phyloP scores from a whole-genome alignment of 2,329 filamentous ascomycete genomes.

The Arthrobotrys pseudoclavata region DNA sequence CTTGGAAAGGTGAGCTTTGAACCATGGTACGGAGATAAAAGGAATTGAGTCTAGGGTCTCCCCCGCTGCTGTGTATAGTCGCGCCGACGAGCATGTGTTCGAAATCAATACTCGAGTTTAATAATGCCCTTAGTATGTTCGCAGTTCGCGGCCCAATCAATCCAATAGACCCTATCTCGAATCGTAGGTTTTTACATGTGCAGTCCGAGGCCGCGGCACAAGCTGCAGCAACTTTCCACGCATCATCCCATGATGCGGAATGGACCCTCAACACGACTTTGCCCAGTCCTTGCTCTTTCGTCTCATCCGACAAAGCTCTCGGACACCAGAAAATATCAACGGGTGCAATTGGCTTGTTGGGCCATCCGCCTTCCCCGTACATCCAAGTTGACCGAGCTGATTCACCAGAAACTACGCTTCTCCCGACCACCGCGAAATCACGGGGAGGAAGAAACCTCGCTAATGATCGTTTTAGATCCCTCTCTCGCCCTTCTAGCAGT shows the following conservation, averaged over 20 bases:
- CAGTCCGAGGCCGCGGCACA: conserved; percentile 70
- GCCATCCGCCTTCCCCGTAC: conserved; percentile 70
- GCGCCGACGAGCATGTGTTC: conserved; percentile 66
- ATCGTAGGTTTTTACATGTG: conserved; percentile 77
- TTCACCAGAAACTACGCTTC: conserved; percentile 69
- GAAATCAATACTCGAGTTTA: conserved; percentile 66
- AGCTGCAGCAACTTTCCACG: conserved; percentile 76
- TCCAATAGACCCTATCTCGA: conserved; percentile 80
- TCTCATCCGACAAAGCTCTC: conserved; percentile 63
- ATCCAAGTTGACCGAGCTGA: conserved; percentile 60
- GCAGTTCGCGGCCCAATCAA: conserved; percentile 81
- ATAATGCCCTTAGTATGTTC: conserved; percentile 79
- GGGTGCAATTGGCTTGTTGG: conserved; percentile 75
- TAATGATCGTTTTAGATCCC: conserved; percentile 77
- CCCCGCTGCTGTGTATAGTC: conserved; percentile 5
- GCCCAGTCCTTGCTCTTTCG: conserved; percentile 67
- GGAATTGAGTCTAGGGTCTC: conserved; percentile 67
- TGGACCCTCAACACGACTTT: conserved; percentile 81
- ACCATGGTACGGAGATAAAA: conserved; percentile 67
- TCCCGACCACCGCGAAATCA: conserved; percentile 74
- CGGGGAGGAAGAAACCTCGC: conserved; percentile 75
- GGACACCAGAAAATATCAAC: conserved; percentile 82
- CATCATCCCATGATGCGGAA: conserved; percentile 80
- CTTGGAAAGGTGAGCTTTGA: neutral
- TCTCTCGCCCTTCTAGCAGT: conserved; percentile 76